Evolutionary conservation across 768 basidiomycete species (phyloP).

Genomic region (Phanerodontia chrysosporium): DNA sequence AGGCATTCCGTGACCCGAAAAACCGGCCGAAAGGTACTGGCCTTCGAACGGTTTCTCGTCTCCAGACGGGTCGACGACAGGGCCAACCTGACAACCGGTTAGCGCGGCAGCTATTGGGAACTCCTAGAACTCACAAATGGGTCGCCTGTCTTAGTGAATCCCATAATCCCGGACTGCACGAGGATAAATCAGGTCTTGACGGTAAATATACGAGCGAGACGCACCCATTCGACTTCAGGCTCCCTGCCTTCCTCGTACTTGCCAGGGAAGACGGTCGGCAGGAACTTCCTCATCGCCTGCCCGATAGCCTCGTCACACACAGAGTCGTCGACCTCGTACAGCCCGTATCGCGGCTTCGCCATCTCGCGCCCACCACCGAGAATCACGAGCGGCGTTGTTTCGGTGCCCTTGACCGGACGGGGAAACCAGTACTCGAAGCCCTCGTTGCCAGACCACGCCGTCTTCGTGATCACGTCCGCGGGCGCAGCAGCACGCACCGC

Average conservation of each 20-base stretch:
- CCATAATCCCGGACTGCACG: constrained; percentile 79
- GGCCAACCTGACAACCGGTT: constrained; percentile 49
- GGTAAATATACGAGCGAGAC: constrained; percentile 15
- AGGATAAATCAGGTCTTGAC: background rate
- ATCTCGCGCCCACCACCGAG: constrained; percentile 65
- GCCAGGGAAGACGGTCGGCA: constrained; percentile 54
- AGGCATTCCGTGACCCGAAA: constrained; percentile 78
- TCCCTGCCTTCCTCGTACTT: constrained; percentile 44
- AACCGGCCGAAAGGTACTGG: constrained; percentile 72
- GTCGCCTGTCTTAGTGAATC: constrained; percentile 53
- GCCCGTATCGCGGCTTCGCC: constrained; percentile 41
- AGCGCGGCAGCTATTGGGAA: background rate
- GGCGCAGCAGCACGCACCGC: constrained; percentile 40
- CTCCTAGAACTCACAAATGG: constrained; percentile 55
- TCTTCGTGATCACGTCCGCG: constrained; percentile 31
- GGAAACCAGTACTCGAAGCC: constrained; percentile 82
- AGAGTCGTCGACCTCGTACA: constrained; percentile 56
- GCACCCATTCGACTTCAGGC: constrained; percentile 81
- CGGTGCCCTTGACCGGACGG: constrained; percentile 38
- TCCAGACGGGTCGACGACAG: constrained; percentile 35
- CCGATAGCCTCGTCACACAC: constrained; percentile 44
- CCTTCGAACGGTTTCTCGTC: constrained; percentile 36
- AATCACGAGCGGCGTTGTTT: constrained; percentile 53
- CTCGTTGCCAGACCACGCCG: constrained; percentile 45
- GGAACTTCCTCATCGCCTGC: constrained; percentile 47